Evolutionary conservation across 2,329 filamentous ascomycete species (phyloP), one percentile per base, ranked within the genome.

Genomic region (Scedosporium aurantiacum): DNA sequence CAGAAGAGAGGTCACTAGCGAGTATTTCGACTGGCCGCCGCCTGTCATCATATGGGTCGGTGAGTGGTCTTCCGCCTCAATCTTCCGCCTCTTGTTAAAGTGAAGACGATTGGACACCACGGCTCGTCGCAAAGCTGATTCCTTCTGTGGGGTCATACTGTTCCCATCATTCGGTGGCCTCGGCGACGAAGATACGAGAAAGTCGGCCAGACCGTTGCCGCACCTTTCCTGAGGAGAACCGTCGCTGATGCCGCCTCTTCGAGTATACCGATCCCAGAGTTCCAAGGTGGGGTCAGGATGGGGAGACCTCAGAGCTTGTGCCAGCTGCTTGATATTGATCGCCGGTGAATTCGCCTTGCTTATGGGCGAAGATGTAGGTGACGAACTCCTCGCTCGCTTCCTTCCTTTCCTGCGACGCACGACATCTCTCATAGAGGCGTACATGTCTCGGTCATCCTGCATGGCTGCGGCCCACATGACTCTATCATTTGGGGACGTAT

Each of bases 341-440:
- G 79, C 68, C 5, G 78, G 76, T 1, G 75, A 74, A 27, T 70
- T 72, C 5, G 73, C 67, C 58, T 75, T 78, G 14, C 80, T 74
- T 16, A 73, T 63, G 1, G 89, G 88, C 1, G 89, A 91, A 4
- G 85, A 86, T 1, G 80, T 74, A 1, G 89, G 88, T 0, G 89
- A 91, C 12, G 88, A 90, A 73, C 87, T 91, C 66, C 84, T 82
- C 16, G 86, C 84, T 61, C 89, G 82, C 71, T 91, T 92, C 66
- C 66, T 68, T 27, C 65, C 62, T 27, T 60, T 54, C 47, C 65
- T 64, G 8, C 64, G 64, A 27, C 63, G 63, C n/a, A 54, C 47
- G 4, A 52, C 60, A 47, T 52, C 58, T 12, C 50, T 41, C 18
- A 64, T 57, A 61, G 41, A 64, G 65, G 28, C 64, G 64, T 45